These are phyloP conservation scores for Neofusicoccum sp. DNA, from an alignment of 2,329 filamentous ascomycete genomes.

Conservation along the genomic window DNA sequence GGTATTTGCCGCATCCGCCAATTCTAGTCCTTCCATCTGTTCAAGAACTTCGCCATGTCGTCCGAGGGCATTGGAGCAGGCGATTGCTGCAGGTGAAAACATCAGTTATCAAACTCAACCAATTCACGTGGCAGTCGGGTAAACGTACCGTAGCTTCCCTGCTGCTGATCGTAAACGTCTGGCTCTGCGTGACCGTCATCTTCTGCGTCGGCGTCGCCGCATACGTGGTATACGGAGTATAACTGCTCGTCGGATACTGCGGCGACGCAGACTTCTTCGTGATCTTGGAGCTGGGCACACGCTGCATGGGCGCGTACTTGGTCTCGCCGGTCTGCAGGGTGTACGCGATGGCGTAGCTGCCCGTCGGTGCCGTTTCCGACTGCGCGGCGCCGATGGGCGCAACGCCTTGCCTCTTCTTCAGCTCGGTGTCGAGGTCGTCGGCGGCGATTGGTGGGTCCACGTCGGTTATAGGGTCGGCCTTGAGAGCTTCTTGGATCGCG, in stretches of 20 bases:
- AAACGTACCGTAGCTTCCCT: conserved; percentile 59
- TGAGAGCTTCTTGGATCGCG: conserved; percentile 40
- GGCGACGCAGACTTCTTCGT: conserved; percentile 51
- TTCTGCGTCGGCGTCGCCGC: conserved; percentile 36
- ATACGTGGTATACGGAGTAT: conserved; percentile 49
- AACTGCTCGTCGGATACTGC: conserved; percentile 55
- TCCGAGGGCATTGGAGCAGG: conserved; percentile 50
- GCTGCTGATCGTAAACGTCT: conserved; percentile 52
- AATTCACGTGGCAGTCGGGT: neutral
- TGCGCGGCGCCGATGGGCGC: conserved; percentile 22
- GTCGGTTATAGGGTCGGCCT: neutral
- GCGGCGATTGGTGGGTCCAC: neutral
- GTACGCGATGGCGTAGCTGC: conserved; percentile 49
- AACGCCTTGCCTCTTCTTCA: conserved; percentile 7
- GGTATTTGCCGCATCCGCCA: neutral
- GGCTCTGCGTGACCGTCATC: conserved; percentile 52
- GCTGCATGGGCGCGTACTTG: conserved; percentile 62
- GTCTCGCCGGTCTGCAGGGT: conserved; percentile 56
- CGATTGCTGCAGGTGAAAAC: conserved; percentile 27
- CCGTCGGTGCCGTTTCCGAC: conserved; percentile 25
- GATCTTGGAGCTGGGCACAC: conserved; percentile 58
- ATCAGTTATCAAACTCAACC: neutral
- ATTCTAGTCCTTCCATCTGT: conserved; percentile 58
- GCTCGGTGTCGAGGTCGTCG: neutral
- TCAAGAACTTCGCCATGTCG: conserved; percentile 58